phyloP scores from a whole-genome alignment of 2,329 filamentous ascomycete genomes.

The Aspergillus unguis region DNA sequence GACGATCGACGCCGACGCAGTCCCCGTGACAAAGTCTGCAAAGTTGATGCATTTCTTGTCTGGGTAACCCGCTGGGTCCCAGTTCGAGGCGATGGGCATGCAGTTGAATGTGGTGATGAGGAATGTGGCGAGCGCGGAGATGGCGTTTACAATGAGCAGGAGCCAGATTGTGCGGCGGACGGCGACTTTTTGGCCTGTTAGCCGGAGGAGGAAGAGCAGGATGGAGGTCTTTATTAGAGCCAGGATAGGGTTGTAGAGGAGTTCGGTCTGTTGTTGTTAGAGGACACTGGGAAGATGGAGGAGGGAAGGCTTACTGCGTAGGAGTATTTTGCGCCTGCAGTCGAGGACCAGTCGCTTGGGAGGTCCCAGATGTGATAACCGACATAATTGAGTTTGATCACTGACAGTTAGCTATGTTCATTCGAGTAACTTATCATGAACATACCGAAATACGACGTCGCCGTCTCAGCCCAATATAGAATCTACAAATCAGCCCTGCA shows the following conservation, averaged over 20 bases:
- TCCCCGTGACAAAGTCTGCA: conserved; percentile 27
- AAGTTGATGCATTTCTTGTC: conserved; percentile 29
- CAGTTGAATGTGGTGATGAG: conserved; percentile 34
- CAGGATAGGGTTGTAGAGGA: conserved; percentile 30
- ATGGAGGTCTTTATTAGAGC: conserved; percentile 31
- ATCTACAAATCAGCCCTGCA: background rate
- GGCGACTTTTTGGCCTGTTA: conserved; percentile 24
- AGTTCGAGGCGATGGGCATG: conserved; percentile 25
- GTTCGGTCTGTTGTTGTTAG: conserved; percentile 9
- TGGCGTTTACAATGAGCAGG: conserved; percentile 18
- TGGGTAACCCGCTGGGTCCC: conserved; percentile 16
- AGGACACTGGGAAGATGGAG: background rate
- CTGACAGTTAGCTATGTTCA: background rate
- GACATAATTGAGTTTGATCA: conserved; percentile 6
- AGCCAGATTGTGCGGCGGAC: conserved; percentile 21
- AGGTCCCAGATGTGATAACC: conserved; percentile 12
- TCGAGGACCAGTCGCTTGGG: background rate
- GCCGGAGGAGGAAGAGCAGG: conserved; percentile 28
- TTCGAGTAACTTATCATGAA: background rate
- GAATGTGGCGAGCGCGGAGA: conserved; percentile 23
- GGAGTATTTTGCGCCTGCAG: conserved; percentile 11
- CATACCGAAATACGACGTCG: conserved; percentile 16
- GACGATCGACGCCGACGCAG: conserved; percentile 27
- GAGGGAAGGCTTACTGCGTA: conserved; percentile 12
- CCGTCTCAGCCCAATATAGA: conserved; percentile 19